Base-by-base conservation (phyloP, 2,329 filamentous ascomycete species). In the Colletotrichum viniferum region DNA sequence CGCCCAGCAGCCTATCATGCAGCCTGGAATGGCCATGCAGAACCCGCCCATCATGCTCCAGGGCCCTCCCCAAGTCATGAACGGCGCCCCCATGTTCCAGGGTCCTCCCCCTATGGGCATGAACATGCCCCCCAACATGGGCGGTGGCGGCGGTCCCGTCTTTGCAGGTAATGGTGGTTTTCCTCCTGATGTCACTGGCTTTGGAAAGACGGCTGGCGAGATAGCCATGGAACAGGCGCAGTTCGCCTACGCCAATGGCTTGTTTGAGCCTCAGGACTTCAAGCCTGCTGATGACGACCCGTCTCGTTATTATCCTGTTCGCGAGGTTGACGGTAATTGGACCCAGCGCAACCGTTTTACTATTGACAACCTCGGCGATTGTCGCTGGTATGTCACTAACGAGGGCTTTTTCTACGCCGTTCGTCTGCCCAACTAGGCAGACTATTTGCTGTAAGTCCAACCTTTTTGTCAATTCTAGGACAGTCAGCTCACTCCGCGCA, bases 401-500 rank as follows among this genome's bases (percentile, higher is more conserved):
- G 86, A 88, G 71, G 91, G 91, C 30, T 86, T 88, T 80, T 93
- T 93, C 81, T 93, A 93, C 78, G 91, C 91, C 74, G 87, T 91
- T 65, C 87, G 90, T 68, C 83, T 92, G 64, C 85, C 88, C 52
- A 81, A 85, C 77, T 86, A 79, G 78, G 60, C 26, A 16, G 30
- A 4, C 16, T 7, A 6, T 13, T 43, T 28, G 4, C 7, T 43
- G 62, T 68, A 13, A 28, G 56, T 63, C n/a, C 32, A 43, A 3
- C 16, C 6, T 8, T 28, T 4, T 43, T 26, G 12, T 18, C 12
- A n/a, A 13, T 14, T 34, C 58, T 21, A 24, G 58, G 18, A 21
- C 21, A n/a, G 32, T 14, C 32, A 5, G 14, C 72, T 74, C 9
- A 65, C 34, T 21, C 26, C 14, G 8, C n/a, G 14, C 9, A 12